Evolutionary conservation across 768 basidiomycete genomes (phyloP).

Genomic region (Collybiopsis luxurians): DNA sequence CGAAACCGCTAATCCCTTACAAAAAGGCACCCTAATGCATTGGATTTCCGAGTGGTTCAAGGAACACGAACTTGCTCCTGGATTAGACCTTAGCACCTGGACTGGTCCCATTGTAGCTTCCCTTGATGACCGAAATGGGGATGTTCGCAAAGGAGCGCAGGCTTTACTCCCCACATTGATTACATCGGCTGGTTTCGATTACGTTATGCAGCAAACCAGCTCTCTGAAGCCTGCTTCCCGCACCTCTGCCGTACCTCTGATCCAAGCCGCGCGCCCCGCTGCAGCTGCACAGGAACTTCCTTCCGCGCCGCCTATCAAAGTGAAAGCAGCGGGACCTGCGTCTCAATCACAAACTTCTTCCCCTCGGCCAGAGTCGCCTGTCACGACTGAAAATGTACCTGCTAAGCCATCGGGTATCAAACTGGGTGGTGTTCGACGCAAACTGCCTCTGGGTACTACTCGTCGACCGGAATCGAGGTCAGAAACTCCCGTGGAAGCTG

Average conservation of each 20-base stretch:
- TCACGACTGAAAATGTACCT: slow-evolving; percentile 12
- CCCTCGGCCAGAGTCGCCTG: slow-evolving; percentile 32
- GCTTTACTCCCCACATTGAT: slow-evolving; percentile 78
- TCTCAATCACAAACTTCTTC: slow-evolving; percentile 45
- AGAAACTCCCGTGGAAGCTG: slow-evolving; percentile 35
- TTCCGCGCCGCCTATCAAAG: slow-evolving; percentile 21
- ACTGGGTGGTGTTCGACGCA: slow-evolving; percentile 65
- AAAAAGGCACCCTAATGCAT: slow-evolving; percentile 72
- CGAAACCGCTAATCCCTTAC: slow-evolving; percentile 84
- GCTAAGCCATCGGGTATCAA: slow-evolving; percentile 38
- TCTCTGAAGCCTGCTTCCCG: slow-evolving; percentile 91
- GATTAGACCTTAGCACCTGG: slow-evolving; percentile 72
- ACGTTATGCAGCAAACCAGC: slow-evolving; percentile 82
- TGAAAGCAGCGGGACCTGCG: slow-evolving; percentile 26
- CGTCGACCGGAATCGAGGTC: slow-evolving; percentile 47
- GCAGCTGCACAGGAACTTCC: slow-evolving; percentile 17
- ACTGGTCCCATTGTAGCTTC: slow-evolving; percentile 63
- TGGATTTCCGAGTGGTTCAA: slow-evolving; percentile 85
- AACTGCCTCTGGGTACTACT: slow-evolving; percentile 59
- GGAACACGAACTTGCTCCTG: slow-evolving; percentile 49
- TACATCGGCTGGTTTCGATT: slow-evolving; percentile 72
- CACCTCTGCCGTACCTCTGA: slow-evolving; percentile 77
- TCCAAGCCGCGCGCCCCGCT: slow-evolving; percentile 74
- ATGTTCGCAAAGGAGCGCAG: slow-evolving; percentile 91
- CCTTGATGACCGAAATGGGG: slow-evolving; percentile 87